Conservation (phyloP, 148 eudicot species). For the Heliosperma pusillum region DNA sequence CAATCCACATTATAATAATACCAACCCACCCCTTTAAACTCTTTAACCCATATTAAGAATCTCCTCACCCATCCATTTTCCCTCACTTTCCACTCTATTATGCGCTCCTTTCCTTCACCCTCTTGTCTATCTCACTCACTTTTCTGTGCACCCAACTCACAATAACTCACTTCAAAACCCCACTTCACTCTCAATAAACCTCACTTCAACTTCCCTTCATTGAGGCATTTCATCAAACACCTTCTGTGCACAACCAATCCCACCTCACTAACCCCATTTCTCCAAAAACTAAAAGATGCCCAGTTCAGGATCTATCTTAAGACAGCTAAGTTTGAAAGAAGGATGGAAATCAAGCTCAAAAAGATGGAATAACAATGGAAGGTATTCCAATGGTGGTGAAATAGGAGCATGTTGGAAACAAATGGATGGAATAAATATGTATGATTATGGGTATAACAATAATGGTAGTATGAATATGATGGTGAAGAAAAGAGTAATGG, state of each 20-base stretch:
- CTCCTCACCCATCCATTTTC: not conserved
- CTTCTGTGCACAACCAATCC: not conserved
- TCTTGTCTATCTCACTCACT: not conserved
- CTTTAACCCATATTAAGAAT: not conserved
- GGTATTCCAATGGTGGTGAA: constrained; percentile 6
- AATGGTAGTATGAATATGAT: constrained; percentile 36
- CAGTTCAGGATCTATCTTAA: not conserved
- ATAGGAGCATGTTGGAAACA: constrained; percentile 37
- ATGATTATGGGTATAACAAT: not conserved
- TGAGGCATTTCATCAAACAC: not conserved
- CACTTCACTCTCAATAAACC: not conserved
- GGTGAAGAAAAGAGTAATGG: constrained; percentile 82
- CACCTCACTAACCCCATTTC: not conserved
- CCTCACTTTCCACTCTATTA: not conserved
- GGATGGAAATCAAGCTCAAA: not conserved
- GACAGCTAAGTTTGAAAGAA: not conserved
- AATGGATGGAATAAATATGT: constrained; percentile 49
- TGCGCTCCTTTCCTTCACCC: not conserved
- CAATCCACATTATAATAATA: too few relatives aligned
- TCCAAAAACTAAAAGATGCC: not conserved
- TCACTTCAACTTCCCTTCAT: not conserved
- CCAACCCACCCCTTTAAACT: not conserved
- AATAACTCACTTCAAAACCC: constrained; percentile 7
- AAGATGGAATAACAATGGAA: not conserved
- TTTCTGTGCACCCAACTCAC: not conserved